These are phyloP conservation scores for Fusarium nisikadoi DNA, from an alignment of 2,329 filamentous ascomycete genomes.

Conservation along the genomic window DNA sequence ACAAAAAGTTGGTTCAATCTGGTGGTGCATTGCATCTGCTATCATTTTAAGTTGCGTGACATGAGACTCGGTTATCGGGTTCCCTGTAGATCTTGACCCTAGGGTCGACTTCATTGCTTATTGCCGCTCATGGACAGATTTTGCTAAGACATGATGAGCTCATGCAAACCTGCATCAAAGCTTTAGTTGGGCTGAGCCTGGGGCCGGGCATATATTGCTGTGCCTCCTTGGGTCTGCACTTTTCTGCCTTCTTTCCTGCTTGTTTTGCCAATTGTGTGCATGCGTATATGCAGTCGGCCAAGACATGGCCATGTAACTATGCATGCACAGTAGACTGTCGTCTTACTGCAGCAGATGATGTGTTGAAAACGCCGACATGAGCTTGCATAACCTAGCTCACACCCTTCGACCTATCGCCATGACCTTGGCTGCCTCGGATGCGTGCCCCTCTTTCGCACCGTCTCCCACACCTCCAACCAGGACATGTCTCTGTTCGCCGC, in stretches of 20 bases:
- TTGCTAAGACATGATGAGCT: constrained; percentile 16
- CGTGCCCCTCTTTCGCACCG: constrained; percentile 29
- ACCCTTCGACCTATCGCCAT: constrained; percentile 32
- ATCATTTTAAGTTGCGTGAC: constrained; percentile 14
- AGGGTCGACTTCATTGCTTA: constrained; percentile 13
- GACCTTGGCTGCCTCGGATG: constrained; percentile 10
- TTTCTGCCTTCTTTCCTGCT: constrained; percentile 24
- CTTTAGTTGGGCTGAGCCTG: constrained; percentile 37
- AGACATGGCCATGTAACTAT: constrained; percentile 6
- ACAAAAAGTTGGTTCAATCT: constrained; percentile 42
- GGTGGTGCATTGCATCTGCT: constrained; percentile 7
- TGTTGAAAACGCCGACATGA: constrained; percentile 28
- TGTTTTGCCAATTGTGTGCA: constrained; percentile 23
- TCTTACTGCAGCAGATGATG: constrained; percentile 38
- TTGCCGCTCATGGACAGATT: constrained; percentile 16
- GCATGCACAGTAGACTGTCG: constrained; percentile 14
- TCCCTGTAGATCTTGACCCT: constrained; percentile 21
- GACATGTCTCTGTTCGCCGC: background rate
- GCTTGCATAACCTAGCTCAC: constrained; percentile 24
- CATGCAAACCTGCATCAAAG: background rate
- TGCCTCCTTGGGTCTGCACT: background rate
- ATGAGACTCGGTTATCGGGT: constrained; percentile 31
- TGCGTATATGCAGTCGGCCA: constrained; percentile 24
- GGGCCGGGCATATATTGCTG: constrained; percentile 37
- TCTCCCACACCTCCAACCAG: constrained; percentile 7